Base-by-base conservation (phyloP, 1,139 yeast species). In the Pichia sp. region DNA sequence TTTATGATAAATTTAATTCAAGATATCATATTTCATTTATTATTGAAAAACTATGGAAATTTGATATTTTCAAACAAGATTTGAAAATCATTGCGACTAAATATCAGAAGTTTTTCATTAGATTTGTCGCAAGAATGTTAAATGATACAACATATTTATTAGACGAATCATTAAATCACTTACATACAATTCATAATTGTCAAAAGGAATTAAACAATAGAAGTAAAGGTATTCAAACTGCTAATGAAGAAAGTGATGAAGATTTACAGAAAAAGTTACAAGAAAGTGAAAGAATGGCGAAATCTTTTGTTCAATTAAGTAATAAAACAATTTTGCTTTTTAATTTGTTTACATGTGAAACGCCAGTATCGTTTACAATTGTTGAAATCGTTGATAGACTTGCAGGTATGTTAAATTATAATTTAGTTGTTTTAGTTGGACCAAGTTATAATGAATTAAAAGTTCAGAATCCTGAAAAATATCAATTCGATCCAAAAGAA, bases 331-430 rank as follows among this genome's bases (percentile, higher is more conserved):
- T 90, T 66, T 76, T 75, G 43, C 69, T 94, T 54, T 82, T 92
- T 59, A 80, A 80, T 54, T 66, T 89, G 42, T 92, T 90, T 62
- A 89, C 97, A 0, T 74, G 78, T 47, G 92, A 90, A 53, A 87
- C 87, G 8, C 96, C 98, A 4, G 71, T 70, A 46, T 94, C 96
- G 0, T 94, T 92, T 66, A 81, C 82, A 4, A 82, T 87, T 41
- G 80, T 87, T 1, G 98, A 94, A 66, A 81, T 92, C 57, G 96
- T 92, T 37, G 96, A 87, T 57, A 75, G 98, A 63, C 70, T 92
- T 51, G 96, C 98, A 0, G 89, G 96, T 40, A 92, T 92, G 99
- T 70, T 92, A 61, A 86, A 92, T 66, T 92, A 90, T 65, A 92
- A 92, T 62, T 69, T 92, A 51, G 86, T 81, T 37, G 87, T 92